Conservation (phyloP, 116 monocot species). For the Cymodocea nodosa region DNA sequence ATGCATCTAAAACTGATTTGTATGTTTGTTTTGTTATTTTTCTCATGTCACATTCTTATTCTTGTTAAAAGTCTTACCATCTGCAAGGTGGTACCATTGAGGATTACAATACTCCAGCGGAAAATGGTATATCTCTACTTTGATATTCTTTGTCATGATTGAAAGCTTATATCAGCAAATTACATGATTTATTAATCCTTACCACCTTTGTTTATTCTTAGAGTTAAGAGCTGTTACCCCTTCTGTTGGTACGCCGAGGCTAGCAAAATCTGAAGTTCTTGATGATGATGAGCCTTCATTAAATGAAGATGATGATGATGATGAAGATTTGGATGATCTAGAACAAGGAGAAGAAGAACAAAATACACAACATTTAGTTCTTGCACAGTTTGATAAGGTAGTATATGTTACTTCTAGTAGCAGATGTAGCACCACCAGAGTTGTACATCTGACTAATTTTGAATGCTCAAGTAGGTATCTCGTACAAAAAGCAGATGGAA, state of each 20-base stretch:
- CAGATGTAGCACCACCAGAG: neutral
- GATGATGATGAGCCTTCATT: conserved; percentile 68
- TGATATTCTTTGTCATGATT: neutral
- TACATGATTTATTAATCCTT: conserved; percentile 1
- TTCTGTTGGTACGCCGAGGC: conserved; percentile 44
- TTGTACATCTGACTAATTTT: neutral
- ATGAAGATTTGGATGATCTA: conserved; percentile 85
- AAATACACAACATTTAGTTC: conserved; percentile 79
- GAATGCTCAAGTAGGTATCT: conserved; percentile 25
- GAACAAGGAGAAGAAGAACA: conserved; percentile 77
- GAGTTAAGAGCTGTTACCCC: conserved; percentile 28
- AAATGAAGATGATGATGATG: conserved; percentile 76
- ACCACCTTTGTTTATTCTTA: neutral
- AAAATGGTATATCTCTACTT: conserved; percentile 36
- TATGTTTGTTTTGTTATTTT: neutral
- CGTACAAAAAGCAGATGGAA: conserved; percentile 93
- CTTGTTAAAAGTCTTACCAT: conserved; percentile 37
- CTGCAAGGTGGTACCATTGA: conserved; percentile 58
- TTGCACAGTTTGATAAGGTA: conserved; percentile 98
- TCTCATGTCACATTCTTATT: conserved; percentile 12
- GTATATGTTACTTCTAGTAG: neutral
- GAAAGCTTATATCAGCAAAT: neutral
- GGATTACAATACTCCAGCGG: conserved; percentile 74
- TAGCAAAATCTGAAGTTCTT: conserved; percentile 28
- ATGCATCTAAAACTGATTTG: neutral